Percentiles rank a stretch among this genome's conserved stretches.
Conservation (phyloP, 129 eudicot genomes). For the Calendula officinalis region DNA sequence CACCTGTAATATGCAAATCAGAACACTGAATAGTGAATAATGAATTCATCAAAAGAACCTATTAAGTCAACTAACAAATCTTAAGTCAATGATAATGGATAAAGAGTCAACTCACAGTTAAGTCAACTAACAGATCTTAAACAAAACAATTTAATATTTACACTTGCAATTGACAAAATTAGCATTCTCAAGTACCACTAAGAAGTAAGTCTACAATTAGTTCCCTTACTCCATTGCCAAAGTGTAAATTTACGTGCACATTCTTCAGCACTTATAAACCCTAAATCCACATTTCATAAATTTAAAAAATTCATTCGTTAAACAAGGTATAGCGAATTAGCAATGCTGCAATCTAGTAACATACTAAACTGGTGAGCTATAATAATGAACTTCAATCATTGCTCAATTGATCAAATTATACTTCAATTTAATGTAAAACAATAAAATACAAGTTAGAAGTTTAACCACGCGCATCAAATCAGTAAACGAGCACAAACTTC, state of each 20-base stretch:
- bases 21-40: not conserved
- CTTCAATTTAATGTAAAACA: too few species aligned
- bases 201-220: not conserved
- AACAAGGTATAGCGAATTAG: too few species aligned
- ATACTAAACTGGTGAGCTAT: too few species aligned
- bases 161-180: not conserved
- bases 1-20: slow-evolving; percentile 48
- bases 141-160: slow-evolving; percentile 7
- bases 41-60: not conserved
- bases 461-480: too few species aligned
- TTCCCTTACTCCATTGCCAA: not conserved
- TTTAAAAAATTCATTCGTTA: not conserved
- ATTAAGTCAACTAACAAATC: not conserved
- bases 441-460: too few species aligned
- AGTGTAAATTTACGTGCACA: not conserved
- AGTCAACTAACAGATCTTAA: slow-evolving; percentile 3
- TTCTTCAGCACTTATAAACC: slow-evolving; percentile 8
- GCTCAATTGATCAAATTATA: too few species aligned
- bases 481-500: not conserved
- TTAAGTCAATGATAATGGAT: not conserved
- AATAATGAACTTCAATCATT: too few species aligned
- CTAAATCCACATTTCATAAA: slow-evolving; percentile 11
- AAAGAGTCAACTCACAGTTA: slow-evolving; percentile 1
- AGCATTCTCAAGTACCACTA: slow-evolving; percentile 1
- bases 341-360: too few species aligned